Conservation (phyloP, 139 green algal genomes). For the Chlorella sp. region DNA sequence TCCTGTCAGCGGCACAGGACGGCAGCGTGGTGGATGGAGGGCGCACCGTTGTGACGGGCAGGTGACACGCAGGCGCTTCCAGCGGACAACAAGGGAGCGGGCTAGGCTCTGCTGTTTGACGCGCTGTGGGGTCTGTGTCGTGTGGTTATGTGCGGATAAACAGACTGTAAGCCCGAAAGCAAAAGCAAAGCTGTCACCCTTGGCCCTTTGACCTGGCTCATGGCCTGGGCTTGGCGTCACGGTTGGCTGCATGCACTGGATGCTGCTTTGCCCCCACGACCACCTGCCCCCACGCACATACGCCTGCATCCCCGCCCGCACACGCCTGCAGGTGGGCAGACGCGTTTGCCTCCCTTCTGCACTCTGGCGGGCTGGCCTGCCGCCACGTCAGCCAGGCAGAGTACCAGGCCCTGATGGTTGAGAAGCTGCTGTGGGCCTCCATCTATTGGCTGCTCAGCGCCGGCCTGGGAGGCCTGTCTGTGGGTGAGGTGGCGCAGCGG, state of each 20-base stretch:
- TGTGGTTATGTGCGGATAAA: too few relatives aligned
- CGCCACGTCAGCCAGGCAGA: background rate
- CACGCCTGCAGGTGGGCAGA: conserved; percentile 3
- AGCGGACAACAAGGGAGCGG: too few relatives aligned
- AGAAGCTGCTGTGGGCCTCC: conserved; percentile 58
- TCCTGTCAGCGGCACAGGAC: conserved; percentile 54
- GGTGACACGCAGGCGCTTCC: background rate
- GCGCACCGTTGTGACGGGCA: conserved; percentile 30
- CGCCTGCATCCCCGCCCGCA: background rate
- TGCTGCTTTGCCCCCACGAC: too few relatives aligned
- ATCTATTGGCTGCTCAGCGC: conserved; percentile 65
- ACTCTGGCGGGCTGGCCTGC: conserved; percentile 38
- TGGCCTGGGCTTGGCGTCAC: too few relatives aligned
- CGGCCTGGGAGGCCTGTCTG: conserved; percentile 43
- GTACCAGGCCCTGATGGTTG: conserved; percentile 24
- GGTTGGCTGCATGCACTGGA: too few relatives aligned
- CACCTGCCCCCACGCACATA: background rate
- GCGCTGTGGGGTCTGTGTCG: too few relatives aligned
- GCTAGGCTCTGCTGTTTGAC: too few relatives aligned
- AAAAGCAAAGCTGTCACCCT: too few relatives aligned
- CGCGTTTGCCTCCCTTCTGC: conserved; percentile 28
- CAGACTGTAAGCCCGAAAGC: too few relatives aligned
- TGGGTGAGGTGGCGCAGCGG: conserved; percentile 38
- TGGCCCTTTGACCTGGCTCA: too few relatives aligned
- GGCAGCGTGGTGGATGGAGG: conserved; percentile 42